phyloP scores from a whole-genome alignment of 2,329 filamentous ascomycete genomes.

The Metarhizium brunneum region DNA sequence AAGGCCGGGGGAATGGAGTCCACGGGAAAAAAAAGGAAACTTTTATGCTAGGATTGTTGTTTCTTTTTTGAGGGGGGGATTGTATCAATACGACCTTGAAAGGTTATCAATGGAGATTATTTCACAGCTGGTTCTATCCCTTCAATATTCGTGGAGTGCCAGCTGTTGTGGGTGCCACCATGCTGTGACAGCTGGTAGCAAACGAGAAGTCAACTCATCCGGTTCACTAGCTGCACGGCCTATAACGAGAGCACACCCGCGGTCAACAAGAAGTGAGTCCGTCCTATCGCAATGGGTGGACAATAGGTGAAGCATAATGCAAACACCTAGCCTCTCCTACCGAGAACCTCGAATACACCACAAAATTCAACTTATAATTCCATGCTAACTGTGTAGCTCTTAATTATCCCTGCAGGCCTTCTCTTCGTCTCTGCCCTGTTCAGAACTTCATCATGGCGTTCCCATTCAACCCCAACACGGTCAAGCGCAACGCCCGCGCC shows the following conservation, averaged over 20 bases:
- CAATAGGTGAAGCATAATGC: not conserved
- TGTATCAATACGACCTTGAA: not conserved
- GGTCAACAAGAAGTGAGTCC: slow-evolving; percentile 1
- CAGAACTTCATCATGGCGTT: not conserved
- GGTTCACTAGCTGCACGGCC: not conserved
- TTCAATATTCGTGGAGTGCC: not conserved
- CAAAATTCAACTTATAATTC: not conserved
- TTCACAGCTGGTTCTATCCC: not conserved
- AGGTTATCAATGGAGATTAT: not conserved
- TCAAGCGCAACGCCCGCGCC: slow-evolving; percentile 11
- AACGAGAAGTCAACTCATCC: not conserved
- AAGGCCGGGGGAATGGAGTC: not conserved
- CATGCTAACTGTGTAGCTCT: not conserved
- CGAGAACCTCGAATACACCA: not conserved
- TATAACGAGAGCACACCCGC: not conserved
- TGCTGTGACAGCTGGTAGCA: not conserved
- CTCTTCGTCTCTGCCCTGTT: not conserved
- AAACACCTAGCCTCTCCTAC: not conserved
- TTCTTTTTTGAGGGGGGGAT: not conserved
- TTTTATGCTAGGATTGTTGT: not conserved
- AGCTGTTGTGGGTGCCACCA: not conserved
- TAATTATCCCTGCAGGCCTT: not conserved
- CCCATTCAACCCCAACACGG: slow-evolving; percentile 10
- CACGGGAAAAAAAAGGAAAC: not conserved
- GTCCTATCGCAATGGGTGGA: not conserved